These are phyloP conservation scores for Tetrapisispora namnaoensis DNA, from an alignment of 805 yeast species.

Conservation along the genomic window DNA sequence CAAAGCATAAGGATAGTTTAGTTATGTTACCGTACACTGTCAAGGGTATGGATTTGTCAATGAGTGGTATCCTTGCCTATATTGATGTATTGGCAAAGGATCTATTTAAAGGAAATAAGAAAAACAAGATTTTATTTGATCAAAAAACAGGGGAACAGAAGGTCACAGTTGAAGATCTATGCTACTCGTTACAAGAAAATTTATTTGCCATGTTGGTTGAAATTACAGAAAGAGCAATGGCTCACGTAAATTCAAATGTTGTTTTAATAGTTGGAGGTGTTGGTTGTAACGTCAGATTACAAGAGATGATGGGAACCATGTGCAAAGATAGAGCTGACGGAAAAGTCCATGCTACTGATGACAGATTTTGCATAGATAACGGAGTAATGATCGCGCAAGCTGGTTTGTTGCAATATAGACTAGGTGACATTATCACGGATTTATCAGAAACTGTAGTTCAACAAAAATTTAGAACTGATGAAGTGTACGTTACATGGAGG, in stretches of 20 bases:
- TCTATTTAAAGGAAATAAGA: constrained; percentile 38
- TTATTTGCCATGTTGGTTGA: constrained; percentile 94
- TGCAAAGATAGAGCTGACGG: constrained; percentile 76
- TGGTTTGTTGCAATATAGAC: constrained; percentile 75
- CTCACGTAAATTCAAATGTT: constrained; percentile 82
- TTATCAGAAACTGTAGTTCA: constrained; percentile 74
- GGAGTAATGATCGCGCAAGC: constrained; percentile 99
- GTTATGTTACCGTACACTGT: constrained; percentile 90
- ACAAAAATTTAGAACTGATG: constrained; percentile 91
- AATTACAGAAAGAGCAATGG: constrained; percentile 97
- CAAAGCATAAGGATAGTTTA: constrained; percentile 35
- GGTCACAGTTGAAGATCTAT: constrained; percentile 76
- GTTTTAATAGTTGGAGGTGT: constrained; percentile 97
- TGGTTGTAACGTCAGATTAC: constrained; percentile 88
- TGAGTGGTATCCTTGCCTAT: constrained; percentile 89
- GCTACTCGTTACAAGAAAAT: constrained; percentile 88
- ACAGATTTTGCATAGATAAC: constrained; percentile 92
- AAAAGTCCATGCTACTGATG: constrained; percentile 88
- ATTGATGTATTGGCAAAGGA: constrained; percentile 75
- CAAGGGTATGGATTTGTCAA: constrained; percentile 95
- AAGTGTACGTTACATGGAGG: constrained; percentile 85
- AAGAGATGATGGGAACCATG: constrained; percentile 96
- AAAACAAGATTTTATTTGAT: constrained; percentile 32
- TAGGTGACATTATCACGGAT: constrained; percentile 52
- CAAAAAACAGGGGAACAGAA: constrained; percentile 34